These are phyloP conservation scores for Chlamydomonas applanata DNA, from an alignment of 139 green algal species.

Conservation along the genomic window DNA sequence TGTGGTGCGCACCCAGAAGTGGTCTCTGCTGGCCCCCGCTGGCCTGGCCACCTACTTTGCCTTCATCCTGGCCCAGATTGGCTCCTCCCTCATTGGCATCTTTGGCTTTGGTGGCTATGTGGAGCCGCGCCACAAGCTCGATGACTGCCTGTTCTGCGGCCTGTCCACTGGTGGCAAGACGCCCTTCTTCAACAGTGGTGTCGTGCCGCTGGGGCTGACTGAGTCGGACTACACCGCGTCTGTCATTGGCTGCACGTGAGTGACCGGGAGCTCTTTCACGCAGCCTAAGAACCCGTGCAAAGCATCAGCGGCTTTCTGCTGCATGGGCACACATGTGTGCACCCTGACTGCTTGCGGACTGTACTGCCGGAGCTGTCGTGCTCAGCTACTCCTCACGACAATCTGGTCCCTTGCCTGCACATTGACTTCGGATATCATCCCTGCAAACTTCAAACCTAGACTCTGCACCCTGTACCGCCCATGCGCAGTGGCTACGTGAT, in stretches of 20 bases:
- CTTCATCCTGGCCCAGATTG: constrained; percentile 71
- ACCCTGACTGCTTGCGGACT: too few species aligned
- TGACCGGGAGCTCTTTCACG: too few species aligned
- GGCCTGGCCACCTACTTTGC: constrained; percentile 72
- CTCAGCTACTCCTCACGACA: too few species aligned
- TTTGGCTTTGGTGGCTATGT: constrained; percentile 77
- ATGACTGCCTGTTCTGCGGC: constrained; percentile 57
- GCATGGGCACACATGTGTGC: too few species aligned
- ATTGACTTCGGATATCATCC: too few species aligned
- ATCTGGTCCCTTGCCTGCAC: not conserved
- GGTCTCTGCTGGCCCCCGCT: constrained; percentile 54
- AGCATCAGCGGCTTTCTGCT: too few species aligned
- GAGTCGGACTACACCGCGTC: constrained; percentile 62
- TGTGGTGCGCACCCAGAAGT: constrained; percentile 65
- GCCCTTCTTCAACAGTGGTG: constrained; percentile 44
- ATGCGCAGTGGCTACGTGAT: constrained; percentile 64
- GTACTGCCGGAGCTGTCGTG: too few species aligned
- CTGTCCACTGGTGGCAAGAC: constrained; percentile 34
- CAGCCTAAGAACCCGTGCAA: too few species aligned
- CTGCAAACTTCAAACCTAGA: too few species aligned
- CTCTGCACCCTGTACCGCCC: too few species aligned
- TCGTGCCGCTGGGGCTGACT: constrained; percentile 54
- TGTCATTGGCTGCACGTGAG: constrained; percentile 70
- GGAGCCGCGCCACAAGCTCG: constrained; percentile 34
- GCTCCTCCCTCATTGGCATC: constrained; percentile 58